Base-by-base conservation (phyloP, 176 grass and related monocot species). In the Raddia guianensis region DNA sequence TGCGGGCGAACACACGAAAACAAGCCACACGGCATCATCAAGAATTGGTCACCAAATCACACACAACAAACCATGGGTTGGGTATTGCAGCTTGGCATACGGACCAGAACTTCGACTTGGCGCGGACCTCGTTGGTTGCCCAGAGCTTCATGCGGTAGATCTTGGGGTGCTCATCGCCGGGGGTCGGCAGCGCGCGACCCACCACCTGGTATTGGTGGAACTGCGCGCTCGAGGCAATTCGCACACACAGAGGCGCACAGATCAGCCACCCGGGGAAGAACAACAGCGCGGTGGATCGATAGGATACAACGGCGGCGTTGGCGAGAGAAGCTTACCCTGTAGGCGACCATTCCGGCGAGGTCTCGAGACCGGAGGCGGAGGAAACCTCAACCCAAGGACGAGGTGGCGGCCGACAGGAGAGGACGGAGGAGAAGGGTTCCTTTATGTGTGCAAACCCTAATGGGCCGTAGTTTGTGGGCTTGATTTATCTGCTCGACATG, bases 181-280 rank as follows among this genome's bases (percentile, higher is more conserved):
- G 54, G 3, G 95, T 89, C 13, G 95, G 90, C 9, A 98, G 92
- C 7, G 85, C 95, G 47, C 95, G 89, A 76, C 95, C 92, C n/a
- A 98, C 95, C 86, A 98, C 95, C 90, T 94, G 95, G 82, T 98
- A 98, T 81, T 94, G 95, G 75, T 94, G 95, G 74, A 98, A 98
- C 95, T 98, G 92, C 81, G 74, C 16, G 54, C 27, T 13, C 11
- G 5, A 48, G 89, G 74, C 12, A 54, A 66, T 62, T 32, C 57
- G 79, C 76, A 66, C 51, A 16, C 0, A 44, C 8, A 45, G 12
- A 63, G 18, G 32, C 0, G 12, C 3, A 27, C 7, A 46, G 20
- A 77, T 85, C 69, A 85, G 82, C 34, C 3, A 80, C 4, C n/a
- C 8, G 0, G 7, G 33, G 2, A 1, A 16, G 0, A 73, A 6